Conservation (phyloP, 2,329 filamentous ascomycete species). For the Zalaria sp. region DNA sequence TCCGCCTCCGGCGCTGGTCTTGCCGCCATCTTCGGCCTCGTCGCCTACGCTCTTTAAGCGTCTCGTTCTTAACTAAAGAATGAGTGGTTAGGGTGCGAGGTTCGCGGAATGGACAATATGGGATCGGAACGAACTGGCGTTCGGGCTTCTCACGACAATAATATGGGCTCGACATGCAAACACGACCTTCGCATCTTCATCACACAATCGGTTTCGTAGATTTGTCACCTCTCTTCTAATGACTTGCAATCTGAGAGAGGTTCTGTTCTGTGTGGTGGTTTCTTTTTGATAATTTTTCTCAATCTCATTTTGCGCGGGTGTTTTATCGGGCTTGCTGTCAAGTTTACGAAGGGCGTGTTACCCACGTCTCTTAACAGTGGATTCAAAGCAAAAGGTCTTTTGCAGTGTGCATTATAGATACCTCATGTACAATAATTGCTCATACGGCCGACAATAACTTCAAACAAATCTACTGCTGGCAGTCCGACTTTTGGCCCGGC, state of each 20-base stretch:
- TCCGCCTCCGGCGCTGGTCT: constrained; percentile 35
- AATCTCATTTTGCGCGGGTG: not conserved
- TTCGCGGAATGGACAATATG: not conserved
- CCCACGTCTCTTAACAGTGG: not conserved
- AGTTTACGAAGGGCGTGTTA: not conserved
- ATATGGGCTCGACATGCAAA: not conserved
- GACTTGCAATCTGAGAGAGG: not conserved
- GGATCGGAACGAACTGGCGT: not conserved
- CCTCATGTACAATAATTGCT: not conserved
- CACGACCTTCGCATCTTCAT: not conserved
- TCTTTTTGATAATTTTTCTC: not conserved
- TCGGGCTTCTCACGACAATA: not conserved
- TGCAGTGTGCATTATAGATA: not conserved
- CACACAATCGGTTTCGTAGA: not conserved
- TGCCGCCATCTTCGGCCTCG: constrained; percentile 37
- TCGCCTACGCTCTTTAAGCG: constrained; percentile 17
- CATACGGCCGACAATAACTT: not conserved
- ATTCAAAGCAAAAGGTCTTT: not conserved
- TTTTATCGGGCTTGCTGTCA: constrained; percentile 5
- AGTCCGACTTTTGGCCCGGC: constrained; percentile 2
- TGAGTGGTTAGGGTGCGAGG: not conserved
- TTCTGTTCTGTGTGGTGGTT: constrained; percentile 1
- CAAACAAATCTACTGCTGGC: not conserved
- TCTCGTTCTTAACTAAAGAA: not conserved
- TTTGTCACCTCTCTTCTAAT: constrained; percentile 3